Percentiles rank a stretch among this genome's conserved stretches.
phyloP scores from a whole-genome alignment of 2,329 filamentous ascomycete species.

The Parascedosporium putredinis region DNA sequence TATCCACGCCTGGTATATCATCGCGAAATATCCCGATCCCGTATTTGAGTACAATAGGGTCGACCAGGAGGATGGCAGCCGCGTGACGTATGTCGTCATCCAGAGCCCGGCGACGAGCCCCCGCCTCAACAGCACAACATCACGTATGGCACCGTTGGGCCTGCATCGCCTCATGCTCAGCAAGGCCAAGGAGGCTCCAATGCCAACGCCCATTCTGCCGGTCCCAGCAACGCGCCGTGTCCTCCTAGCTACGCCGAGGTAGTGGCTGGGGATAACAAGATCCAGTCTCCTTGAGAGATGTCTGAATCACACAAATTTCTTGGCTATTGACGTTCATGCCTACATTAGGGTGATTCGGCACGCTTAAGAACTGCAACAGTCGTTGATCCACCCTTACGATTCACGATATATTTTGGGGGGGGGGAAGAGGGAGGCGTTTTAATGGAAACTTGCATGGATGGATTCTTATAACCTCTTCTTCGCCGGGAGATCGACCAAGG shows the following conservation, averaged over 20 bases:
- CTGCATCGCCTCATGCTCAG: constrained; percentile 20
- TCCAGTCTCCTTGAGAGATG: constrained; percentile 49
- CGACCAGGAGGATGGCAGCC: constrained; percentile 46
- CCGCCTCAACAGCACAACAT: constrained; percentile 20
- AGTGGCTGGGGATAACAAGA: constrained; percentile 81
- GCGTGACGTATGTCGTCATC: constrained; percentile 72
- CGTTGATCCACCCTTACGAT: no score
- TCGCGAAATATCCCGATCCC: constrained; percentile 74
- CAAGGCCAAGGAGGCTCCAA: constrained; percentile 22
- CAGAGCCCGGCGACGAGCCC: constrained; percentile 32
- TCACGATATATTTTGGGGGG: no score
- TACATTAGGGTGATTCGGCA: no score
- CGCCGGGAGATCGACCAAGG: no score
- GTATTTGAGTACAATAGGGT: constrained; percentile 60
- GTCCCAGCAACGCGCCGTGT: constrained; percentile 2
- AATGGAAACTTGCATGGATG: no score
- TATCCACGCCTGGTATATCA: constrained; percentile 96
- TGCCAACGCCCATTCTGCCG: constrained; percentile 23
- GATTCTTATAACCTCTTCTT: no score
- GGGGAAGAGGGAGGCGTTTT: no score
- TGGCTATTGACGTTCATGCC: no score
- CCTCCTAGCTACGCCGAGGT: constrained; percentile 88
- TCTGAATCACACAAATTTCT: no score
- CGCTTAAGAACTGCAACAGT: no score
- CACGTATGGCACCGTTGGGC: constrained; percentile 36